Conservation (phyloP, 1,139 yeast species). For the Magnusiomyces suaveolens region DNA sequence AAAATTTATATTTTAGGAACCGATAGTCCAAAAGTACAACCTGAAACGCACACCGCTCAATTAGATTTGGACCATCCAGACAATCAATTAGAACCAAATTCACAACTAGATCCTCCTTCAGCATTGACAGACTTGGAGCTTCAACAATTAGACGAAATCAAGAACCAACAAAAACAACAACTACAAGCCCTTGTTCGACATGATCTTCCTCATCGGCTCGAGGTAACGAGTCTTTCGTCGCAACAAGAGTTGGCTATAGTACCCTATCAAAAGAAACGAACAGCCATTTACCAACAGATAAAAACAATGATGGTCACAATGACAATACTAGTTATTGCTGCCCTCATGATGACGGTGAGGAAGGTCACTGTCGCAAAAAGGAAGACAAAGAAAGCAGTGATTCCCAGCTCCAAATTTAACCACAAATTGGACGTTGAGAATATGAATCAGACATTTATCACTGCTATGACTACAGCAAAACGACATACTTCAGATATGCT, state of each 20-base stretch:
- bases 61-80: not conserved
- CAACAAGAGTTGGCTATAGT: not conserved
- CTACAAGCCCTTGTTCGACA: not conserved
- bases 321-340: not conserved
- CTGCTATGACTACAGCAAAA: not conserved
- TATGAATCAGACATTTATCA: not conserved
- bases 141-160: not conserved
- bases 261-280: not conserved
- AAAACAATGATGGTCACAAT: not conserved
- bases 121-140: not conserved
- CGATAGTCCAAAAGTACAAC: no score
- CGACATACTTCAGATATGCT: not conserved
- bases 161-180: not conserved
- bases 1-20: slow-evolving; percentile 19
- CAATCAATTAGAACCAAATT: no score
- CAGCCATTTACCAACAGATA: not conserved
- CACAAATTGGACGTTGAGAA: not conserved
- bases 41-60: not conserved
- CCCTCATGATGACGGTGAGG: slow-evolving; percentile 1
- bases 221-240: not conserved
- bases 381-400: not conserved
- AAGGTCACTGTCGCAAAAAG: not conserved
- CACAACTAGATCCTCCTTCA: not conserved
- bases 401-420: not conserved
- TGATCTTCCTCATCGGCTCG: no score